These are phyloP conservation scores for Solanum pinnatisectum DNA, from an alignment of 257 asterid genomes.

Conservation along the genomic window DNA sequence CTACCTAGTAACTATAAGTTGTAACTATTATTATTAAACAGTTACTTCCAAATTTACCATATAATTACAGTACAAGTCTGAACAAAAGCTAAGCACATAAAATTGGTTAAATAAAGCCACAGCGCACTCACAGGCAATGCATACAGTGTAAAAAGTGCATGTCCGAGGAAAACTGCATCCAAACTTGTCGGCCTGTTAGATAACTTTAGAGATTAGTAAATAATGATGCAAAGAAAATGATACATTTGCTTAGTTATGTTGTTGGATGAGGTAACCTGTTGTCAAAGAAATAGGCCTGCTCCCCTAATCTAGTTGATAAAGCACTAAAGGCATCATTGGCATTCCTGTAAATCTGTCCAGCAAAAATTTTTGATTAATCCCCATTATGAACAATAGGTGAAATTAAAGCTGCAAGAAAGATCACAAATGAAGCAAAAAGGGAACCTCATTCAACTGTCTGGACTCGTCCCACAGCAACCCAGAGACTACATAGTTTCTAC, in stretches of 20 bases:
- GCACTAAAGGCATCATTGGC: slow-evolving; percentile 61
- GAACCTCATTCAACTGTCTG: background rate
- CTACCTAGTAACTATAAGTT: background rate
- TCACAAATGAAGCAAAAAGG: background rate
- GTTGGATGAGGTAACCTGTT: slow-evolving; percentile 39
- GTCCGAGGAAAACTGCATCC: slow-evolving; percentile 81
- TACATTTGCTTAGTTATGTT: background rate
- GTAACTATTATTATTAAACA: background rate
- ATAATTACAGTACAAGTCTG: background rate
- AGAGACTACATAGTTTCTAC: background rate
- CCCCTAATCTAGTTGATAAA: slow-evolving; percentile 69
- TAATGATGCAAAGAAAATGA: background rate
- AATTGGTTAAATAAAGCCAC: background rate
- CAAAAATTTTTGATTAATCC: background rate
- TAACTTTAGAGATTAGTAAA: background rate
- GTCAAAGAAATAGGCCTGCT: slow-evolving; percentile 55
- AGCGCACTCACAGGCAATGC: slow-evolving; percentile 82
- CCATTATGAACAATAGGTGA: background rate
- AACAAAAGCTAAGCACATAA: background rate
- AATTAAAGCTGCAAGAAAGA: background rate
- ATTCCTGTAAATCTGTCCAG: slow-evolving; percentile 68
- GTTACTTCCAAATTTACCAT: background rate
- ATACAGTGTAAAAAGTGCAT: slow-evolving; percentile 65
- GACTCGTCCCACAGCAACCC: background rate
- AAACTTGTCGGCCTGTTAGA: slow-evolving; percentile 73